A percentile compares a stretch with the other conserved stretches of the same genome.
Evolutionary conservation across 768 basidiomycete genomes (phyloP).

Genomic region (Suillus fuscotomentosus): DNA sequence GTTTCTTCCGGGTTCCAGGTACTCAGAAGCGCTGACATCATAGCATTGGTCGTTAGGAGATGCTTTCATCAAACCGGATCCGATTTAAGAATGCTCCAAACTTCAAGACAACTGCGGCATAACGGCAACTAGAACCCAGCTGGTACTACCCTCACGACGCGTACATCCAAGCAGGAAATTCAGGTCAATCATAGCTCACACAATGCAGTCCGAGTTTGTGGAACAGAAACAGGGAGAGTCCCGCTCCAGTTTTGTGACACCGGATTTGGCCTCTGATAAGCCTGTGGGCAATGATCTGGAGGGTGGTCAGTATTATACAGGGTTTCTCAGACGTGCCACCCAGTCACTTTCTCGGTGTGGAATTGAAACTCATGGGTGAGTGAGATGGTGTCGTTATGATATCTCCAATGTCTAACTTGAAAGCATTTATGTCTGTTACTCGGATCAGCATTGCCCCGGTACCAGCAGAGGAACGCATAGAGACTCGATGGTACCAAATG

Average conservation of each 20-base stretch:
- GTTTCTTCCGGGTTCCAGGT: too few relatives aligned
- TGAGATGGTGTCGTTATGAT: neutral
- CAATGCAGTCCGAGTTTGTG: neutral
- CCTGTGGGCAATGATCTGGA: neutral
- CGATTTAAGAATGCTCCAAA: too few relatives aligned
- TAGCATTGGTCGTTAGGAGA: too few relatives aligned
- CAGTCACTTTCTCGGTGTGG: conserved; percentile 33
- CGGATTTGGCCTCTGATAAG: neutral
- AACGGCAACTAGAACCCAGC: neutral
- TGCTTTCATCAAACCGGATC: too few relatives aligned
- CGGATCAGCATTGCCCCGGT: conserved; percentile 38
- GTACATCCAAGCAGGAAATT: neutral
- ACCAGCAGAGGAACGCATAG: conserved; percentile 32
- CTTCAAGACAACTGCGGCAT: too few relatives aligned
- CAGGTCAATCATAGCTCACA: neutral
- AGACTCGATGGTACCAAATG: conserved; percentile 43
- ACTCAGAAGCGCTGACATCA: too few relatives aligned
- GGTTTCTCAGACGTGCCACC: conserved; percentile 22
- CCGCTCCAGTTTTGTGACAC: neutral
- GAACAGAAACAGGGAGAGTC: neutral
- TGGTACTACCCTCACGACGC: neutral
- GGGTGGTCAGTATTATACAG: neutral
- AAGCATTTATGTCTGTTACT: neutral
- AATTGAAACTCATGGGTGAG: conserved; percentile 42
- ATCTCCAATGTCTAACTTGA: neutral